Base-by-base conservation (phyloP, 2,329 filamentous ascomycete genomes). In the Cladosporium halotolerans region DNA sequence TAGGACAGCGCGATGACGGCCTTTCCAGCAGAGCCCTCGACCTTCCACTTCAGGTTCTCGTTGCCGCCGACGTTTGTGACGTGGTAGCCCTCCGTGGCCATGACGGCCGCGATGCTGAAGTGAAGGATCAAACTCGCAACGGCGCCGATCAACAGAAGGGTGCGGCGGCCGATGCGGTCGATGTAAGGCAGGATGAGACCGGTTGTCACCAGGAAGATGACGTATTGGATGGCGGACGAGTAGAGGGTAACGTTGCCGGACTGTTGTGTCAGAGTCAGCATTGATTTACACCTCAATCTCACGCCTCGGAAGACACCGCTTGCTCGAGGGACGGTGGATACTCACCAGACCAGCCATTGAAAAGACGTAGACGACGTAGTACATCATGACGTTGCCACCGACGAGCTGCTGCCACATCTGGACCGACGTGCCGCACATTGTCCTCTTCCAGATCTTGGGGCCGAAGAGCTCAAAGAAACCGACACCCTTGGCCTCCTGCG, bases 121-220 rank as follows among this genome's bases (percentile, higher is more conserved):
- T 86, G 72, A 71, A 78, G 83, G 4, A 74, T 74, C 68, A 65
- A 64, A 84, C 88, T 88, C 39, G 86, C 70, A 38, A 79, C 70
- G 3, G 84, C 79, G 43, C 85, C 86, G 28, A 83, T 65, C 14
- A 89, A 73, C 32, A 89, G 74, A 2, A 84, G 81, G 2, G 74
- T 74, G 34, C 86, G 86, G 57, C 88, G 86, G 43, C 88, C 88
- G 82, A 84, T 88, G 51, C 77, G 76, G 61, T 93, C 88, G 62
- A 91, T 79, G 73, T 75, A 91, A 52, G 91, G 71, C 14, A 92
- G 77, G 1, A 86, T 86, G 0, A 86, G 85, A 1, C 91, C 68
- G 0, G 88, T 92, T 82, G 89, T 88, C 49, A 83, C 54, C 2
- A 92, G 86, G 67, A 90, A 91, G 74, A 92, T 88, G 60, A 90